Evolutionary conservation across 192 early-diverging fungal genomes (phyloP).

Genomic region (Dissophora ornata): DNA sequence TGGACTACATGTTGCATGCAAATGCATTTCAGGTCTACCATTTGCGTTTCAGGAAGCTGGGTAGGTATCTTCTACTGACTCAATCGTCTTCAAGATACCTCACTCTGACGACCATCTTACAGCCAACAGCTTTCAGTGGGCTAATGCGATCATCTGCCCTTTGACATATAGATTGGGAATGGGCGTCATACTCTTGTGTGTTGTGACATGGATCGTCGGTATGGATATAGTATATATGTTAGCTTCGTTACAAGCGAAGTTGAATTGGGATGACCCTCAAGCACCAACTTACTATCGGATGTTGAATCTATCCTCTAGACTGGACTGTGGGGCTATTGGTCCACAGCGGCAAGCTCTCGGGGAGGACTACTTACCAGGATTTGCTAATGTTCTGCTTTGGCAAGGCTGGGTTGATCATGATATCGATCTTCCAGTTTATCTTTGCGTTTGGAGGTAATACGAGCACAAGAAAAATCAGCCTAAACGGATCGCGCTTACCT

Average conservation of each 20-base stretch:
- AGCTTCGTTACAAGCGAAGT: too few relatives aligned
- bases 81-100: too few relatives aligned
- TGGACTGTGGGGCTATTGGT: slow-evolving; percentile 85
- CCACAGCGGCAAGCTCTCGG: slow-evolving; percentile 78
- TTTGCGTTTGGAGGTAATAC: slow-evolving; percentile 90
- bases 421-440: slow-evolving; percentile 91
- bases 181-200: slow-evolving; percentile 64
- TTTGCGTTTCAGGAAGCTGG: slow-evolving; percentile 88
- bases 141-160: too few relatives aligned
- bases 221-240: too few relatives aligned
- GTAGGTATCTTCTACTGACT: too few relatives aligned
- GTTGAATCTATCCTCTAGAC: slow-evolving; percentile 53
- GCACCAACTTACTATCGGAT: too few relatives aligned
- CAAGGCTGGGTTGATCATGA: slow-evolving; percentile 74
- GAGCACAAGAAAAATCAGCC: too few relatives aligned
- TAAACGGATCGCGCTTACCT: slow-evolving; percentile 32
- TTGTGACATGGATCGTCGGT: slow-evolving; percentile 75
- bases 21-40: slow-evolving; percentile 75
- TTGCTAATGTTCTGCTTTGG: slow-evolving; percentile 88
- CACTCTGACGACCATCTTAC: too few relatives aligned
- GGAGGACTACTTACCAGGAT: slow-evolving; percentile 85
- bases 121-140: too few relatives aligned
- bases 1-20: background rate
- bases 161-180: slow-evolving; percentile 61
- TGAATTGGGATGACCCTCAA: too few relatives aligned